Percentiles rank a stretch among this genome's conserved stretches.
phyloP scores from a whole-genome alignment of 208 protist genomes.

The Vickermania spadyakhi region DNA sequence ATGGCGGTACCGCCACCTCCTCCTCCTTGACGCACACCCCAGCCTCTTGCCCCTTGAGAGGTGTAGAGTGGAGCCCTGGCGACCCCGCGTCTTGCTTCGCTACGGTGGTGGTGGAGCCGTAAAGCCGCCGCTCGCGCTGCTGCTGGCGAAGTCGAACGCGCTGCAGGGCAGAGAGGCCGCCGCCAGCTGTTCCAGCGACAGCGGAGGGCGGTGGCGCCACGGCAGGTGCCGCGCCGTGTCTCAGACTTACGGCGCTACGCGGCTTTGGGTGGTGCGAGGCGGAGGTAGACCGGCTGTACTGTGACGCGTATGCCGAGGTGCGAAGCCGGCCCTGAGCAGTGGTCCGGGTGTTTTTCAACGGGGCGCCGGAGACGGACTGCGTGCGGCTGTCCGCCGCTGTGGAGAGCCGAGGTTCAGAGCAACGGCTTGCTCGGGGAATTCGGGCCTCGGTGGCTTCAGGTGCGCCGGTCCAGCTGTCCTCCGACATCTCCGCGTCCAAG shows the following conservation, averaged over 20 bases:
- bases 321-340: too few relatives aligned
- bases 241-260: background rate
- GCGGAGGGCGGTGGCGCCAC: background rate
- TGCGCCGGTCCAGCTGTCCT: background rate
- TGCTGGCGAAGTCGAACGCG: background rate
- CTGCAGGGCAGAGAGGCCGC: background rate
- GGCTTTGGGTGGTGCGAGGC: background rate
- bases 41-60: background rate
- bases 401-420: background rate
- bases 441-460: too few relatives aligned
- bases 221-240: background rate
- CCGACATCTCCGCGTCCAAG: background rate
- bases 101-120: background rate
- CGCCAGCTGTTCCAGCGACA: background rate
- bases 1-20: background rate
- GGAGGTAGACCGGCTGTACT: background rate
- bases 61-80: background rate
- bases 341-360: slow-evolving; percentile 3
- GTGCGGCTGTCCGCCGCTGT: background rate
- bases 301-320: background rate
- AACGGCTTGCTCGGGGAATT: too few relatives aligned
- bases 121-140: background rate
- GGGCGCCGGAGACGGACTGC: background rate
- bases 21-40: too few relatives aligned
- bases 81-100: background rate